Conservation (phyloP, 208 protist genomes). For the Endotrypanum monterogeii region DNA sequence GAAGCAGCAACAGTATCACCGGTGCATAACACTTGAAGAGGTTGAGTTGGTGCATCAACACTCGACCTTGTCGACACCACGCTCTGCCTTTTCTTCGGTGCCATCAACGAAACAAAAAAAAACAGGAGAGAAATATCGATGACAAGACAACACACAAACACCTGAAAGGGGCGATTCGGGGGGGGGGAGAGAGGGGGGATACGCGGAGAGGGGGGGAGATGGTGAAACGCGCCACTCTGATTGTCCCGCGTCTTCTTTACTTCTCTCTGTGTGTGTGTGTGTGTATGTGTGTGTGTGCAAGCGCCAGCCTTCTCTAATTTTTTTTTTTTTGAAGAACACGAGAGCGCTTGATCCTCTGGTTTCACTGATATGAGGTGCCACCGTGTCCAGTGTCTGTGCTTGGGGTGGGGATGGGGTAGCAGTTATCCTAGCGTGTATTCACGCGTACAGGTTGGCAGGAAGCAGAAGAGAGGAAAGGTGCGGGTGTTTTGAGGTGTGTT, state of each 20-base stretch:
- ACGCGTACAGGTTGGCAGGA: too few relatives aligned
- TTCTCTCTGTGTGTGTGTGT: background rate
- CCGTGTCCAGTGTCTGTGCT: too few relatives aligned
- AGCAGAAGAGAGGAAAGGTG: too few relatives aligned
- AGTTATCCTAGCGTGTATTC: too few relatives aligned
- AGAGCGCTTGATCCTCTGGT: background rate
- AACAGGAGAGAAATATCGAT: background rate
- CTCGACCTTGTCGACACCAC: background rate
- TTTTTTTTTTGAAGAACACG: background rate
- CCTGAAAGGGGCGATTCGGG: background rate
- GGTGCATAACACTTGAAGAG: background rate
- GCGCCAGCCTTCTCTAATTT: too few relatives aligned
- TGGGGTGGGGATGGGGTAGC: too few relatives aligned
- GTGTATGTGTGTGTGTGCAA: too few relatives aligned
- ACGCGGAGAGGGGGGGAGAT: background rate
- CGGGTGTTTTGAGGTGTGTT: too few relatives aligned
- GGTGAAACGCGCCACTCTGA: background rate
- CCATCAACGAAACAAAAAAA: background rate
- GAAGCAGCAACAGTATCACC: background rate
- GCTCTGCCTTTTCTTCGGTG: slow-evolving; percentile 1
- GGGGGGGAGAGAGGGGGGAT: background rate
- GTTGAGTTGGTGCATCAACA: background rate
- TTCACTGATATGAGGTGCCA: too few relatives aligned
- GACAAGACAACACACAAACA: background rate
- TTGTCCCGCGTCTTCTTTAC: background rate